Evolutionary conservation across 1,284 basidiomycete species (phyloP).

Genomic region (Stereum hirsutum): DNA sequence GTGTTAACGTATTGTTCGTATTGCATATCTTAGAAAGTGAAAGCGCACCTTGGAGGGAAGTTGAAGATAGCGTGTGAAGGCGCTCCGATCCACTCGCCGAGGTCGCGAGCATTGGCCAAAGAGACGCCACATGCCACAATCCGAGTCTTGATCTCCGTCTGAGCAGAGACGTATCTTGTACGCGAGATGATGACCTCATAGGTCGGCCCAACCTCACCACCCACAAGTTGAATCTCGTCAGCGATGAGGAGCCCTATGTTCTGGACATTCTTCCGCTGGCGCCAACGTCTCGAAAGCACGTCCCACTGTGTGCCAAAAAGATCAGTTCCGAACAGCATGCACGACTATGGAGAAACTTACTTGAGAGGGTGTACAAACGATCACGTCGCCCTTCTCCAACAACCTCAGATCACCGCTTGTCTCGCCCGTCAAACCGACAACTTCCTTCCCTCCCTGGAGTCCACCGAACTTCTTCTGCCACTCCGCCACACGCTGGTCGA

Average conservation of each 20-base stretch:
- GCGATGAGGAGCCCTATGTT: slow-evolving; percentile 89
- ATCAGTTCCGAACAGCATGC: slow-evolving; percentile 10
- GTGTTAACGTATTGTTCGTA: slow-evolving; percentile 7
- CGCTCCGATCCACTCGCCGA: slow-evolving; percentile 98
- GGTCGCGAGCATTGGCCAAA: slow-evolving; percentile 90
- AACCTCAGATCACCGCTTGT: slow-evolving; percentile 89
- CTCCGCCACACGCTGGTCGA: slow-evolving; percentile 81
- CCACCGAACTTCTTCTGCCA: slow-evolving; percentile 84
- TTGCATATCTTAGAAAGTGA: background rate
- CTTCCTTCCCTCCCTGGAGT: slow-evolving; percentile 85
- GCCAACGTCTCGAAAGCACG: slow-evolving; percentile 92
- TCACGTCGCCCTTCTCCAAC: slow-evolving; percentile 86
- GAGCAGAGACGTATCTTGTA: slow-evolving; percentile 93
- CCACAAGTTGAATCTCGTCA: slow-evolving; percentile 92
- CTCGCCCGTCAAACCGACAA: slow-evolving; percentile 90
- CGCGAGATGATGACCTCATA: slow-evolving; percentile 95
- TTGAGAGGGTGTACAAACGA: slow-evolving; percentile 87
- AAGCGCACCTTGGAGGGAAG: slow-evolving; percentile 77
- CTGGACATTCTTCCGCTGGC: slow-evolving; percentile 94
- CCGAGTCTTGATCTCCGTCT: slow-evolving; percentile 85
- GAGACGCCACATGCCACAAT: slow-evolving; percentile 94
- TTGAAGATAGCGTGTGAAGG: slow-evolving; percentile 94
- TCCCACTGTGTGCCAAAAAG: slow-evolving; percentile 75
- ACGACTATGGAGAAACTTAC: slow-evolving; percentile 24
- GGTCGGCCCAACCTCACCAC: slow-evolving; percentile 87